phyloP scores from a whole-genome alignment of 371 early-diverging fungal species.

The Apophysomyces trapeziformis region DNA sequence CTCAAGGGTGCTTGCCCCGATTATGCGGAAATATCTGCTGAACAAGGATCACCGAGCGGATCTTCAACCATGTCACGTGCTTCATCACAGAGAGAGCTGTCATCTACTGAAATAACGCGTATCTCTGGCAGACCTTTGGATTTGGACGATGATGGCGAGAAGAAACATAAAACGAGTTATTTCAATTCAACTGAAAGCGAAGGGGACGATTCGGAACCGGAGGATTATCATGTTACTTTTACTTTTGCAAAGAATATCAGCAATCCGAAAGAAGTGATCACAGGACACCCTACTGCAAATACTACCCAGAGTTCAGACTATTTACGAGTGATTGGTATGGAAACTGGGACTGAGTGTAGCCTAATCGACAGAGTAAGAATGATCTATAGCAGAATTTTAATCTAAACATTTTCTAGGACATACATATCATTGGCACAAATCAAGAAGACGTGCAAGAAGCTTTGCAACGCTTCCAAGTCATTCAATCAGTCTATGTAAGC shows the following conservation, averaged over 20 bases:
- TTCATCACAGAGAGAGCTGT: conserved; percentile 2
- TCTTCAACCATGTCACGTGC: conserved; percentile 2
- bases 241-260: conserved; percentile 28
- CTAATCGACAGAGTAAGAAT: conserved; percentile 20
- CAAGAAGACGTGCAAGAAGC: conserved; percentile 33
- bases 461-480: conserved; percentile 27
- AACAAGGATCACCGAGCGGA: not conserved
- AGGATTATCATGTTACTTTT: conserved; percentile 20
- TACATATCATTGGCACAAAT: conserved; percentile 26
- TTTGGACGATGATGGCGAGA: conserved; percentile 4
- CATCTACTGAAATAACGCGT: not conserved
- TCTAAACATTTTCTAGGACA: conserved; percentile 19
- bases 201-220: not conserved
- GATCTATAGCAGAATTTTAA: not conserved
- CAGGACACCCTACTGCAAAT: conserved; percentile 25
- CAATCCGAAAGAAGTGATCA: conserved; percentile 24
- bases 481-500: conserved; percentile 43
- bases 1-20: conserved; percentile 25
- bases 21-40: not conserved
- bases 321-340: conserved; percentile 21
- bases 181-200: conserved; percentile 16
- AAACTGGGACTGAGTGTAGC: conserved; percentile 30
- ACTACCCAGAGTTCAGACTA: conserved; percentile 28
- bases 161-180: not conserved
- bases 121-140: conserved; percentile 15